phyloP scores from a whole-genome alignment of 176 grass and related monocot genomes.

The Lolium multiflorum region DNA sequence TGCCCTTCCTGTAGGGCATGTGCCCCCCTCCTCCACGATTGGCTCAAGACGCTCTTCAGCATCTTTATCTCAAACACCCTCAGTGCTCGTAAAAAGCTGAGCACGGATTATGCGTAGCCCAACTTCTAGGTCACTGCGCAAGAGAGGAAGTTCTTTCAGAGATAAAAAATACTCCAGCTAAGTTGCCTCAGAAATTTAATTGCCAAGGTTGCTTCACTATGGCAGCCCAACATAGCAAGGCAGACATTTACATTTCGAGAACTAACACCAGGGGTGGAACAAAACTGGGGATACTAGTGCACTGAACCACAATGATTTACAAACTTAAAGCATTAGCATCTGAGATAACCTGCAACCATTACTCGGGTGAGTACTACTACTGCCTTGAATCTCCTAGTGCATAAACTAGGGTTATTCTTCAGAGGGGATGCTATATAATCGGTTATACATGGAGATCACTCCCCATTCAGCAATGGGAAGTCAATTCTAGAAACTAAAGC shows the following conservation, averaged over 20 bases:
- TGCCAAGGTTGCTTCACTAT: background rate
- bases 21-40: constrained; percentile 52
- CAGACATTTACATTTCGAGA: background rate
- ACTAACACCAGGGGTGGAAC: background rate
- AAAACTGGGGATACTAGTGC: background rate
- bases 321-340: too few relatives aligned
- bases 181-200: background rate
- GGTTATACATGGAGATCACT: too few relatives aligned
- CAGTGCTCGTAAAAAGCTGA: background rate
- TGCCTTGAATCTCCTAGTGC: too few relatives aligned
- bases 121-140: background rate
- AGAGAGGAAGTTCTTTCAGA: background rate
- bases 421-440: too few relatives aligned
- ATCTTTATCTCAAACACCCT: constrained; percentile 31
- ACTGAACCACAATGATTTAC: too few relatives aligned
- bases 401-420: too few relatives aligned
- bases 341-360: too few relatives aligned
- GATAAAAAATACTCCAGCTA: background rate
- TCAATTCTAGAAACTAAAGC: too few relatives aligned
- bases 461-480: too few relatives aligned
- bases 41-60: constrained; percentile 55
- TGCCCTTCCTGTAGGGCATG: constrained; percentile 20
- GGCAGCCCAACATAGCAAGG: background rate
- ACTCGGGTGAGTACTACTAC: too few relatives aligned
- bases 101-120: background rate